These are phyloP conservation scores for Chaetomium olivaceum DNA, from an alignment of 2,329 filamentous ascomycete genomes.

Conservation along the genomic window DNA sequence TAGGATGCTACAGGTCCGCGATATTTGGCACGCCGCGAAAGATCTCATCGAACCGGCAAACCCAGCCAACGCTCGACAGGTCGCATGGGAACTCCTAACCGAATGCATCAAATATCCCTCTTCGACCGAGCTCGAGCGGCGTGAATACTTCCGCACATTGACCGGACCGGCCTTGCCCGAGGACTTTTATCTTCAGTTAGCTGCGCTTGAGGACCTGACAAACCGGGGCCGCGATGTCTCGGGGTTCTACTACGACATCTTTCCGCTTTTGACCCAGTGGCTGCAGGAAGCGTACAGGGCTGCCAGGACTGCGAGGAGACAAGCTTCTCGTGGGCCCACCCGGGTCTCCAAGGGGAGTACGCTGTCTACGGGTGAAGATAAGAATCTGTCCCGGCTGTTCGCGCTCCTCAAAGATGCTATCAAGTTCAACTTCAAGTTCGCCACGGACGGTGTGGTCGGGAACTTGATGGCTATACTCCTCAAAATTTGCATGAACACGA, in stretches of 20 bases:
- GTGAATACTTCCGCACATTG: constrained; percentile 65
- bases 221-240: constrained; percentile 61
- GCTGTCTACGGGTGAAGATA: constrained; percentile 54
- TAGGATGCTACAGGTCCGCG: constrained; percentile 43
- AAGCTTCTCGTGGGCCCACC: constrained; percentile 44
- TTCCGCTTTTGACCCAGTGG: constrained; percentile 64
- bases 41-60: constrained; percentile 63
- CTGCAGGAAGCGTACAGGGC: constrained; percentile 57
- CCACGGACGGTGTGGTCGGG: constrained; percentile 47
- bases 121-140: constrained; percentile 66
- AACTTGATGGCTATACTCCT: constrained; percentile 63
- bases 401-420: constrained; percentile 66
- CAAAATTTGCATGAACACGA: constrained; percentile 68
- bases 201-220: constrained; percentile 62
- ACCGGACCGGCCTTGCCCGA: constrained; percentile 57
- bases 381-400: constrained; percentile 65
- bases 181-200: constrained; percentile 68
- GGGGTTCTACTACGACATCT: constrained; percentile 67
- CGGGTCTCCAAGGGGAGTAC: constrained; percentile 45
- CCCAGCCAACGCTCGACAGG: constrained; percentile 52
- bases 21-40: constrained; percentile 67
- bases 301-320: constrained; percentile 53
- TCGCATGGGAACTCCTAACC: constrained; percentile 66
- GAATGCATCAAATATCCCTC: constrained; percentile 64
- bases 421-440: constrained; percentile 62